These are phyloP conservation scores for Xylariaceae sp. DNA, from an alignment of 2,329 filamentous ascomycete species.

Conservation along the genomic window DNA sequence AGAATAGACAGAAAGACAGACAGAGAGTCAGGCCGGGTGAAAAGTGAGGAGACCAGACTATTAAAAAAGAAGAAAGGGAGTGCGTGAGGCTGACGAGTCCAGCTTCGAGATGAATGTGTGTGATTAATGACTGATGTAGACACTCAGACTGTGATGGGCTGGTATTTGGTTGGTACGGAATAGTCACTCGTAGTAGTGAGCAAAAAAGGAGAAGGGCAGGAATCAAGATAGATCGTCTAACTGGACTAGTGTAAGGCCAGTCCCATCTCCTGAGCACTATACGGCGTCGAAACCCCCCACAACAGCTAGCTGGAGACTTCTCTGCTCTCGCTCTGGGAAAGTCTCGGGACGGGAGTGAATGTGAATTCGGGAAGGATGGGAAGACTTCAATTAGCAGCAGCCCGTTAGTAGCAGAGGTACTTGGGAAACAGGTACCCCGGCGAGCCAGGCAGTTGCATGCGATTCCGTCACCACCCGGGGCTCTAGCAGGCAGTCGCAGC, in stretches of 20 bases:
- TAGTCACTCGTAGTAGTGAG: not conserved
- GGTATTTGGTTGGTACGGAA: not conserved
- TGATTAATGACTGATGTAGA: not conserved
- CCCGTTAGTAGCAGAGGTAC: slow-evolving; percentile 3
- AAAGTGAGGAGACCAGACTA: not conserved
- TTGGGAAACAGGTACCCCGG: not conserved
- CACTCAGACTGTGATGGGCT: not conserved
- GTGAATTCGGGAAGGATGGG: slow-evolving; percentile 3
- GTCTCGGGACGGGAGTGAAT: not conserved
- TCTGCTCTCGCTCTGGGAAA: not conserved
- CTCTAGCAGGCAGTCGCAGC: slow-evolving; percentile 1
- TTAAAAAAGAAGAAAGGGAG: not conserved
- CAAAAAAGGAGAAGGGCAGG: not conserved
- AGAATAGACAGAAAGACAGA: not conserved
- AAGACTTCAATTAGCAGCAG: not conserved
- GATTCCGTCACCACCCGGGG: slow-evolving; percentile 31
- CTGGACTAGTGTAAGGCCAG: not conserved
- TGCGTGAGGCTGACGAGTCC: not conserved
- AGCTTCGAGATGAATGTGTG: not conserved
- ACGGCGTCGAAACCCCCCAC: not conserved
- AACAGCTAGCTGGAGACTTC: not conserved
- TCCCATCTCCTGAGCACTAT: not conserved
- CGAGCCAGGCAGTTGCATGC: slow-evolving; percentile 20
- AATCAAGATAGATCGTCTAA: not conserved
- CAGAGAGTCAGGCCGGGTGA: not conserved